Conservation (phyloP, 768 basidiomycete genomes). For the Collybia sp. region DNA sequence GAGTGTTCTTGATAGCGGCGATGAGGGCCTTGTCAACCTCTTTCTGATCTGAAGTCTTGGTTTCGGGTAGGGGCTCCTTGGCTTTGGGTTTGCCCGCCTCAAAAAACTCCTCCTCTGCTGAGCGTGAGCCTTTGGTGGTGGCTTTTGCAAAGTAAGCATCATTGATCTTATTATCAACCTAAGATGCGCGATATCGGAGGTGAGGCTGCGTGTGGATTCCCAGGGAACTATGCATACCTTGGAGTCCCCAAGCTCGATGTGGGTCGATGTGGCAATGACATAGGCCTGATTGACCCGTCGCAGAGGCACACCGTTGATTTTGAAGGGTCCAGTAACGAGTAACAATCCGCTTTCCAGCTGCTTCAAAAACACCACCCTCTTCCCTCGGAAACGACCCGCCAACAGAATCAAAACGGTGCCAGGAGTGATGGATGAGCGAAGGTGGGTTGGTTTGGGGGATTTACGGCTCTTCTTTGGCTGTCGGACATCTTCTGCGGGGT, state of each 20-base stretch:
- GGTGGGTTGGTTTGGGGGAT: conserved; percentile 67
- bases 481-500: conserved; percentile 92
- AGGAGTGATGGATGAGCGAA: conserved; percentile 87
- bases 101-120: conserved; percentile 98
- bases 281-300: conserved; percentile 98
- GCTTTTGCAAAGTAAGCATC: conserved; percentile 93
- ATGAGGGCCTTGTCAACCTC: conserved; percentile 75
- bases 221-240: conserved; percentile 45
- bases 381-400: conserved; percentile 96
- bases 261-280: conserved; percentile 96
- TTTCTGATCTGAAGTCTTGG: conserved; percentile 91
- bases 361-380: conserved; percentile 98
- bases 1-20: conserved; percentile 84
- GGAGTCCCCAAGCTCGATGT: conserved; percentile 72
- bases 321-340: conserved; percentile 96
- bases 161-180: conserved; percentile 89
- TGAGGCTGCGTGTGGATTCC: not conserved
- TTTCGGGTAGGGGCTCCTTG: conserved; percentile 81
- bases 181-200: conserved; percentile 4
- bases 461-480: conserved; percentile 92
- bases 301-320: conserved; percentile 97
- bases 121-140: conserved; percentile 58
- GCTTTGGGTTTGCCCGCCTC: conserved; percentile 87
- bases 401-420: conserved; percentile 95
- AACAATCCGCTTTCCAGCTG: conserved; percentile 89